These are phyloP conservation scores for Vaccinium vitisidaea DNA, from an alignment of 148 eudicot genomes.

Conservation along the genomic window DNA sequence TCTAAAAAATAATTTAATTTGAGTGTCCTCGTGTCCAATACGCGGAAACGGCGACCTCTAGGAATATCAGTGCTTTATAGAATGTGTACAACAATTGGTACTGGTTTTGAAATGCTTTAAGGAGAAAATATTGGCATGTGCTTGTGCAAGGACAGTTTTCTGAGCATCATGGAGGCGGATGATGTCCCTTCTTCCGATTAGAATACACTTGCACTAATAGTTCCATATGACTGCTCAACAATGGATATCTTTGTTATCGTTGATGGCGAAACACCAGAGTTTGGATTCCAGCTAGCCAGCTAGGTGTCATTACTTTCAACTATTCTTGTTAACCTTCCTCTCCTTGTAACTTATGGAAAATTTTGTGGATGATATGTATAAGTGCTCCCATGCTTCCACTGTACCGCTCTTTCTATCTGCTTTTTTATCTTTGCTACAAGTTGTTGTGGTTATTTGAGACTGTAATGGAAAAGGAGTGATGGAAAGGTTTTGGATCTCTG, in stretches of 20 bases:
- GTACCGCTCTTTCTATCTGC: background rate
- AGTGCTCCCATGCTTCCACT: background rate
- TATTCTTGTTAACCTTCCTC: background rate
- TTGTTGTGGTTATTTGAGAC: background rate
- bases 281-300: background rate
- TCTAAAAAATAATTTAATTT: too few species aligned
- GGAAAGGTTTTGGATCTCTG: background rate
- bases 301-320: background rate
- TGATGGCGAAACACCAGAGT: background rate
- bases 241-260: background rate
- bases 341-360: background rate
- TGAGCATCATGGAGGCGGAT: background rate
- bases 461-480: background rate
- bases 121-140: background rate
- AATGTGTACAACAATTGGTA: background rate
- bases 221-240: background rate
- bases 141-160: background rate
- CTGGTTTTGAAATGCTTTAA: background rate
- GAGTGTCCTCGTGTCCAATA: too few species aligned
- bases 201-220: background rate
- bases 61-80: too few species aligned
- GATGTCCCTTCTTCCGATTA: background rate
- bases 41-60: too few species aligned
- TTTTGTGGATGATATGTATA: background rate
- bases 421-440: background rate